phyloP scores from a whole-genome alignment of 202 grass and related monocot species.

The Eragrostis tef region DNA sequence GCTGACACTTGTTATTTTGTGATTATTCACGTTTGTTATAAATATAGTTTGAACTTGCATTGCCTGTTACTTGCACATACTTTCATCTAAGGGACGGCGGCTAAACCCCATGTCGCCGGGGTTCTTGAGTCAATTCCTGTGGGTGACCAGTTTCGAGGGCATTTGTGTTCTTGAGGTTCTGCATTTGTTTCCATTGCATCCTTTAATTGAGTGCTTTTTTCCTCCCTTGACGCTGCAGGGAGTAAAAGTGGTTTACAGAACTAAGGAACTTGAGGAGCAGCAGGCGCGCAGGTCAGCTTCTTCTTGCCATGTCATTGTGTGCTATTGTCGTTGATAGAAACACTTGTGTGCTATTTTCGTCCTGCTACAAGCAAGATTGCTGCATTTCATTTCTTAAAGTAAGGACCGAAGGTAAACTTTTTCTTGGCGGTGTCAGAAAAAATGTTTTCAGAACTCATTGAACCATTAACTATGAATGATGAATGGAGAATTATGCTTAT shows the following conservation, averaged over 20 bases:
- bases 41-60: too few relatives aligned
- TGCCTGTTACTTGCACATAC: too few relatives aligned
- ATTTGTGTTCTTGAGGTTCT: neutral
- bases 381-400: slow-evolving; percentile 15
- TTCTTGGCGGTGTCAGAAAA: neutral
- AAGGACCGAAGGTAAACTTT: neutral
- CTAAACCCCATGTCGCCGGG: slow-evolving; percentile 66
- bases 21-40: too few relatives aligned
- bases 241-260: slow-evolving; percentile 89
- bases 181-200: neutral
- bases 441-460: neutral
- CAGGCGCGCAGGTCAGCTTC: slow-evolving; percentile 71
- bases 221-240: slow-evolving; percentile 50
- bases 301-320: neutral
- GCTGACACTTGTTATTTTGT: too few relatives aligned
- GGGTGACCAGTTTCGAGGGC: neutral
- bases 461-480: slow-evolving; percentile 4
- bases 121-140: slow-evolving; percentile 90
- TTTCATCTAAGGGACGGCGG: slow-evolving; percentile 92
- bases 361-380: neutral
- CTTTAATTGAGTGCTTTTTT: slow-evolving; percentile 18
- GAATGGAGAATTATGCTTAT: neutral
- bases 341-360: neutral
- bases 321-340: neutral
- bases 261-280: slow-evolving; percentile 77